These are phyloP conservation scores for Candida sp. DNA, from an alignment of 1,139 yeast genomes.

Conservation along the genomic window DNA sequence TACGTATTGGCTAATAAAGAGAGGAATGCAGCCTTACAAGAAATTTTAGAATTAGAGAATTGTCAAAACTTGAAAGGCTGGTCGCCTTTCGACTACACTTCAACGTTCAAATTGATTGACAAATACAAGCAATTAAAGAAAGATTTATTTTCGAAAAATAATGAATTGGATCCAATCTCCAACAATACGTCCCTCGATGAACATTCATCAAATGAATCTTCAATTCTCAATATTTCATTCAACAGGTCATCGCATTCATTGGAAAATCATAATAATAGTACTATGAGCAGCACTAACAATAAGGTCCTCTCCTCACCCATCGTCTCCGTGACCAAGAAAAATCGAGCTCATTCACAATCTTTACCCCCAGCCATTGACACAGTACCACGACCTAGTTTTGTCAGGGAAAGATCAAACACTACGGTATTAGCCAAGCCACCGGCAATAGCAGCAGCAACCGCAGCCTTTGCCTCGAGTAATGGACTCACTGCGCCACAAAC, in stretches of 20 bases:
- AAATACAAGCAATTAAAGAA: slow-evolving; percentile 19
- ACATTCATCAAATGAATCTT: slow-evolving; percentile 1
- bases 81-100: slow-evolving; percentile 61
- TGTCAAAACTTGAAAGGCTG: slow-evolving; percentile 60
- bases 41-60: slow-evolving; percentile 23
- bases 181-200: slow-evolving; percentile 1
- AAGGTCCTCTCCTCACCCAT: slow-evolving; percentile 34
- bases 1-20: slow-evolving; percentile 17
- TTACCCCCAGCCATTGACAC: slow-evolving; percentile 18
- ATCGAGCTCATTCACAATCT: slow-evolving; percentile 34
- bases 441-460: slow-evolving; percentile 5
- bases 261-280: slow-evolving; percentile 7
- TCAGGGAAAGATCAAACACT: slow-evolving; percentile 24
- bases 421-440: slow-evolving; percentile 13
- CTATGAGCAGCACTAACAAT: slow-evolving; percentile 9
- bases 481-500: slow-evolving; percentile 7
- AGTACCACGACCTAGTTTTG: slow-evolving; percentile 6
- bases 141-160: slow-evolving; percentile 9
- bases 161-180: not conserved
- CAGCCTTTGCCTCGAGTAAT: slow-evolving; percentile 9
- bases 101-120: slow-evolving; percentile 42
- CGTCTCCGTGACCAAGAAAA: slow-evolving; percentile 22
- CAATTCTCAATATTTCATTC: slow-evolving; percentile 1
- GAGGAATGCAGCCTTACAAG: slow-evolving; percentile 41
- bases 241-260: slow-evolving; percentile 11